Conservation (phyloP, 2,329 filamentous ascomycete genomes). For the Sphaerulina vaccinii region DNA sequence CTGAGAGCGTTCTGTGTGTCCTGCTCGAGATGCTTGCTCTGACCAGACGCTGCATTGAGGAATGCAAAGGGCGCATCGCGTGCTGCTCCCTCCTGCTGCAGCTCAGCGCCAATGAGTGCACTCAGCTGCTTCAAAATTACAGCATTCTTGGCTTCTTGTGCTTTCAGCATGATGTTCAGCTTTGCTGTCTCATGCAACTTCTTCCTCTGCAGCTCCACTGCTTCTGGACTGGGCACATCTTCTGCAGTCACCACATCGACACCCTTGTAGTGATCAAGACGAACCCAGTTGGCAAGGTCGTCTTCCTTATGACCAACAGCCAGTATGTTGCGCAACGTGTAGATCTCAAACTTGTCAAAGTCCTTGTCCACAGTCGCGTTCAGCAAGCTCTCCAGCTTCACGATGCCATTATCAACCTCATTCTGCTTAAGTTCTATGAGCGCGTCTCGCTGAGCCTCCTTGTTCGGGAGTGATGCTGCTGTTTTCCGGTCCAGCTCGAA, state of each 20-base stretch:
- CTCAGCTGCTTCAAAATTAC: conserved; percentile 66
- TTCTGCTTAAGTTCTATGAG: conserved; percentile 33
- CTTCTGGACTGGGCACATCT: conserved; percentile 61
- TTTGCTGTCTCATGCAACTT: conserved; percentile 77
- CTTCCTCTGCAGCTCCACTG: conserved; percentile 68
- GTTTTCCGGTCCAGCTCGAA: conserved; percentile 50
- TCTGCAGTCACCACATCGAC: conserved; percentile 33
- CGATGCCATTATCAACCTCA: conserved; percentile 76
- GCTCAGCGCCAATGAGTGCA: conserved; percentile 49
- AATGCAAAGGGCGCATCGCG: conserved; percentile 52
- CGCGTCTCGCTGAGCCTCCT: conserved; percentile 38
- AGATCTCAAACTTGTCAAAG: conserved; percentile 63
- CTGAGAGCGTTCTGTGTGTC: conserved; percentile 76
- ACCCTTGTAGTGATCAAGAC: conserved; percentile 79
- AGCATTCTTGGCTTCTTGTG: conserved; percentile 71
- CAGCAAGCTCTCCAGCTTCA: conserved; percentile 51
- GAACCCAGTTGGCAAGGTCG: conserved; percentile 73
- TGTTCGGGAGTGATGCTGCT: conserved; percentile 16
- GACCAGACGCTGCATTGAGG: conserved; percentile 48
- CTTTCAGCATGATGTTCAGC: conserved; percentile 66
- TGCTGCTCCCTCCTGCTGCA: conserved; percentile 13
- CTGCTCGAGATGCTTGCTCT: conserved; percentile 60
- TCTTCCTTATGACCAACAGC: conserved; percentile 46
- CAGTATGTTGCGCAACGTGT: conserved; percentile 74
- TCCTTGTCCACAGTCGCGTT: conserved; percentile 52